Evolutionary conservation across 768 basidiomycete genomes (phyloP), one percentile per base, ranked within the genome.

Genomic region (Guyanaporus albipodus): DNA sequence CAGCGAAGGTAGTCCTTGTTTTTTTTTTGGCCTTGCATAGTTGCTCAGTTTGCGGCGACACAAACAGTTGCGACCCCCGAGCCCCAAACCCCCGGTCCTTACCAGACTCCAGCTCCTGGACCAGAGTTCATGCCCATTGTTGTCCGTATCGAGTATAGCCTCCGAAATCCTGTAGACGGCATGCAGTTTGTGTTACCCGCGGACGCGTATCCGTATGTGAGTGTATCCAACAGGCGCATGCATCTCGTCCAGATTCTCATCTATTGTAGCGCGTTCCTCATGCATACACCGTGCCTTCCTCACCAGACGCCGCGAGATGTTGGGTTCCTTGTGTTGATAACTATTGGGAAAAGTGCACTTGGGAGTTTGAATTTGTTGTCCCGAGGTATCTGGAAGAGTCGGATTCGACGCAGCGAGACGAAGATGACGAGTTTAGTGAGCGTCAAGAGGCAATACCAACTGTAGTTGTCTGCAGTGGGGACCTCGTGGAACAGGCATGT

Each of bases 241-340:
- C 33, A 24, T 44, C 11, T 26, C 18, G 27, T 38, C 42, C 22
- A 38, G 35, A 41, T 46, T 49, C 55, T 67, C 29, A 66, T 48
- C 11, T 22, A 23, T 48, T 45, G 12, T 47, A 95, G 91, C 87
- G 90, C 53, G 82, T 93, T 50, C 95, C 95, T 38, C 96, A 98
- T 69, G 85, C 87, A 36, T 98, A 87, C 60, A 91, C 93, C 4
- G 86, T 84, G 4, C 85, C 92, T 1, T 87, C 89, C 0, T 85
- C 85, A 8, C 84, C 92, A 6, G 91, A 94, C 61, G 78, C 91
- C 15, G 93, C 95, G n/a, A 76, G 96, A 59, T 93, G 91, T 58
- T 99, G 96, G 96, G 85, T 97, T n/a, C 96, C 96, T 12, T 99
- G 96, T 59, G 68, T 97, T 17, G 96, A 99, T 66, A 89, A 82